A percentile compares a stretch with the other conserved stretches of the same genome.
Conservation (phyloP, 331 rosid genomes). For the Arachis monticola region DNA sequence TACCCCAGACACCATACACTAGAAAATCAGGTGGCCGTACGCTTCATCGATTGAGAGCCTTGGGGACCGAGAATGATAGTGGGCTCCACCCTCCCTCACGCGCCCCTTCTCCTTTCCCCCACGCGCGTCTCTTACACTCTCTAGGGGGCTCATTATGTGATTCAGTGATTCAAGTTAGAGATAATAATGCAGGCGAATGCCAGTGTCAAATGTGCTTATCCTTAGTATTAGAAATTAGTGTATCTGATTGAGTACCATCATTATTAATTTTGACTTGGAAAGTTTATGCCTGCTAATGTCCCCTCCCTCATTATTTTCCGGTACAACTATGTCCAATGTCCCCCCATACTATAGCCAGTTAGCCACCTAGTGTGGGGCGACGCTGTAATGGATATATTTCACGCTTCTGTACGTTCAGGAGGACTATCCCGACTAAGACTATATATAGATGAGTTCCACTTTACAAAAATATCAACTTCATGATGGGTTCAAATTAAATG, state of each 20-base stretch:
- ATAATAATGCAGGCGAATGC: not conserved
- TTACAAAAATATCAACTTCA: constrained; percentile 9
- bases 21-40: constrained; percentile 63
- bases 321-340: constrained; percentile 29
- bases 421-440: not conserved
- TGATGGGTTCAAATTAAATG: not conserved
- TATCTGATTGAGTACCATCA: constrained; percentile 29
- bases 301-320: constrained; percentile 17
- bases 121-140: too few species aligned
- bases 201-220: not conserved
- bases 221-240: not conserved
- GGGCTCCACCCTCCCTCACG: constrained; percentile 43
- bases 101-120: not conserved
- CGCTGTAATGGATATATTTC: constrained; percentile 1
- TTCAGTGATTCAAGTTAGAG: not conserved
- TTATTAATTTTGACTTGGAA: constrained; percentile 38
- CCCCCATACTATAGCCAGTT: not conserved
- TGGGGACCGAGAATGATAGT: constrained; percentile 54
- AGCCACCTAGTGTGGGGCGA: constrained; percentile 10
- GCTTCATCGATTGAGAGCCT: constrained; percentile 43
- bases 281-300: constrained; percentile 7
- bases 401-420: not conserved
- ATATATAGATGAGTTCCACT: not conserved
- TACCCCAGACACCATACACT: constrained; percentile 43
- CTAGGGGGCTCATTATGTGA: too few species aligned